A percentile compares a stretch with the other conserved stretches of the same genome.
Conservation (phyloP, 2,329 filamentous ascomycete species). For the Clarireedia hainanense region DNA sequence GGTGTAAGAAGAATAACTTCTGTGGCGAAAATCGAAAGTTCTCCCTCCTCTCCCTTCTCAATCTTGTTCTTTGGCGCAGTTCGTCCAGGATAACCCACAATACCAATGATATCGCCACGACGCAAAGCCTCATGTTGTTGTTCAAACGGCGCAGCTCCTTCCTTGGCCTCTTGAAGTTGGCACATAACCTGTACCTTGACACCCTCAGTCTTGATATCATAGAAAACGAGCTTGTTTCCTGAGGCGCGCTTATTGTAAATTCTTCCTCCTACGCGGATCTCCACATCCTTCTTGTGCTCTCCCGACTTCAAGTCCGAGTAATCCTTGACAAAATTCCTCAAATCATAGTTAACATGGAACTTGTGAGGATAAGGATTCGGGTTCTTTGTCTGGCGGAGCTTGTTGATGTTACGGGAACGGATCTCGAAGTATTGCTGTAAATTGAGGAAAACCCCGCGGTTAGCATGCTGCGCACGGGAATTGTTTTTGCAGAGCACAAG, state of each 20-base stretch:
- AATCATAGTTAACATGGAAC: conserved; percentile 79
- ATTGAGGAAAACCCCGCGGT: conserved; percentile 12
- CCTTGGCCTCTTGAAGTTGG: conserved; percentile 69
- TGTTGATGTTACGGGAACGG: conserved; percentile 73
- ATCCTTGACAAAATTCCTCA: conserved; percentile 70
- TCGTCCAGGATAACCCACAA: conserved; percentile 74
- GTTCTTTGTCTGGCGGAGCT: conserved; percentile 62
- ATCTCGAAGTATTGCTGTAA: conserved; percentile 89
- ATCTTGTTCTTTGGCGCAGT: conserved; percentile 89
- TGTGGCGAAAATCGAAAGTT: conserved; percentile 87
- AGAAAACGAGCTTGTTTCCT: conserved; percentile 83
- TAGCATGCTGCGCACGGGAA: conserved; percentile 1
- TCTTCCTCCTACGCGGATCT: conserved; percentile 71
- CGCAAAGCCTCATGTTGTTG: conserved; percentile 85
- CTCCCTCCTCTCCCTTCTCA: conserved; percentile 68
- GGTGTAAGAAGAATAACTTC: conserved; percentile 82
- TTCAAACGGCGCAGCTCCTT: conserved; percentile 62
- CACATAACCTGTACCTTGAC: conserved; percentile 86
- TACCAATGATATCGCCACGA: conserved; percentile 86
- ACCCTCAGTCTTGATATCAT: conserved; percentile 72
- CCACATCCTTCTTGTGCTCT: conserved; percentile 67
- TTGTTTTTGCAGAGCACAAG: not conserved
- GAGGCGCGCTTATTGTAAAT: conserved; percentile 83
- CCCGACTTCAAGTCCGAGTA: conserved; percentile 81
- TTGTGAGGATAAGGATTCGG: conserved; percentile 89